Evolutionary conservation across 2,329 filamentous ascomycete genomes (phyloP).

Genomic region (Trichophyton simii): DNA sequence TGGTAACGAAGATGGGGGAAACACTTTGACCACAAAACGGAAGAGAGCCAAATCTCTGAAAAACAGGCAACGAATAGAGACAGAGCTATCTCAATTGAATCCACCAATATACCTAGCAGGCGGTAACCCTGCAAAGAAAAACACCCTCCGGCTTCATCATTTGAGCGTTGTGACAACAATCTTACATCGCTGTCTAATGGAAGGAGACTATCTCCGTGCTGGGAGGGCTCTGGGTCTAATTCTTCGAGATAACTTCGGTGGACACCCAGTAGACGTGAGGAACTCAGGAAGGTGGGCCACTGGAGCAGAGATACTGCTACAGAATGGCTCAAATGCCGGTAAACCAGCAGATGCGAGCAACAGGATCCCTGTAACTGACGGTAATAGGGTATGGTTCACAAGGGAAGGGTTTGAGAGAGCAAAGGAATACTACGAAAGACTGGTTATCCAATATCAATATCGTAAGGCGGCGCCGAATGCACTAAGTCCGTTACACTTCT

Average conservation of each 20-base stretch:
- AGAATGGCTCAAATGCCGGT: constrained; percentile 26
- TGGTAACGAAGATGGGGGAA: not conserved
- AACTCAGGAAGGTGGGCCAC: constrained; percentile 64
- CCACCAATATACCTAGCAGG: constrained; percentile 25
- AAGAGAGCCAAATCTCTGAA: not conserved
- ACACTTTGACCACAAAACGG: not conserved
- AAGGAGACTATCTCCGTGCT: constrained; percentile 59
- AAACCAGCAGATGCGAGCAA: constrained; percentile 8
- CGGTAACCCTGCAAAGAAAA: constrained; percentile 18
- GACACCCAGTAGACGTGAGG: constrained; percentile 54
- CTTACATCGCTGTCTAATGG: constrained; percentile 58
- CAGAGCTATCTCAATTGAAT: constrained; percentile 22
- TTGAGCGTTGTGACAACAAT: constrained; percentile 55
- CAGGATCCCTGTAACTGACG: not conserved
- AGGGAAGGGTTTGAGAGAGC: constrained; percentile 44
- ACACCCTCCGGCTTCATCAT: constrained; percentile 40
- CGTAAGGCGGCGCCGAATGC: constrained; percentile 46
- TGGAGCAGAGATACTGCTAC: constrained; percentile 71
- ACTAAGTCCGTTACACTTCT: constrained; percentile 61
- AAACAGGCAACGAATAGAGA: constrained; percentile 12
- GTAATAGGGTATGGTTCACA: constrained; percentile 26
- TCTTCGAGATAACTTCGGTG: constrained; percentile 47
- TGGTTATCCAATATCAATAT: constrained; percentile 67
- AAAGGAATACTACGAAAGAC: constrained; percentile 59
- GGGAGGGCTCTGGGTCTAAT: constrained; percentile 64